Evolutionary conservation across 2,329 filamentous ascomycete genomes (phyloP).

Genomic region (Cladosporium sp.): DNA sequence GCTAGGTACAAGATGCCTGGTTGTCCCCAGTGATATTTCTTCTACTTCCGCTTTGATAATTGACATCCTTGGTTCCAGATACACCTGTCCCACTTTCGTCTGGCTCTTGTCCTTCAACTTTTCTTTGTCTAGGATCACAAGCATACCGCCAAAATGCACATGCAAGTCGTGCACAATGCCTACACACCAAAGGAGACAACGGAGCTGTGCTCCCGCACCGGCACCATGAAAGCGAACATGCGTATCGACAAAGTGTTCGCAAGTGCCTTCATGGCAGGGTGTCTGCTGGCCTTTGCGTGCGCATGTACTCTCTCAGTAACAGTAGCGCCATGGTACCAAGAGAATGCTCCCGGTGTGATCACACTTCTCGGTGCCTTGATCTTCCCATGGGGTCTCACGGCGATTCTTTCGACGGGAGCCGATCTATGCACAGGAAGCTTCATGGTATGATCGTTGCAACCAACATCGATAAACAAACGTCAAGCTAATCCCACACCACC

Average conservation of each 20-base stretch:
- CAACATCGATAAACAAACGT: not conserved
- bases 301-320: conserved; percentile 40
- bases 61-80: not conserved
- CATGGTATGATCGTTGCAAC: conserved; percentile 26
- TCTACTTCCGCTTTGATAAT: not conserved
- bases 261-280: conserved; percentile 53
- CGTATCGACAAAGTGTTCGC: conserved; percentile 55
- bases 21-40: not conserved
- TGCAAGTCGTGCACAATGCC: conserved; percentile 14
- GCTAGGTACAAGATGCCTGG: not conserved
- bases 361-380: conserved; percentile 34
- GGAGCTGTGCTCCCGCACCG: conserved; percentile 52
- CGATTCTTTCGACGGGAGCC: conserved; percentile 36
- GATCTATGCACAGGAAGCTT: conserved; percentile 38
- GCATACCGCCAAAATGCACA: conserved; percentile 8
- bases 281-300: conserved; percentile 54
- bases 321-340: conserved; percentile 33
- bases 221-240: conserved; percentile 54
- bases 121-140: no score
- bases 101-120: not conserved
- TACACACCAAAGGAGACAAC: conserved; percentile 42
- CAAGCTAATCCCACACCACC: not conserved
- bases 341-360: conserved; percentile 37
- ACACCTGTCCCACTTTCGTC: not conserved
- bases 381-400: conserved; percentile 38